Evolutionary conservation across 202 grass and related monocot genomes (phyloP).

Genomic region (Eragrostis tef): DNA sequence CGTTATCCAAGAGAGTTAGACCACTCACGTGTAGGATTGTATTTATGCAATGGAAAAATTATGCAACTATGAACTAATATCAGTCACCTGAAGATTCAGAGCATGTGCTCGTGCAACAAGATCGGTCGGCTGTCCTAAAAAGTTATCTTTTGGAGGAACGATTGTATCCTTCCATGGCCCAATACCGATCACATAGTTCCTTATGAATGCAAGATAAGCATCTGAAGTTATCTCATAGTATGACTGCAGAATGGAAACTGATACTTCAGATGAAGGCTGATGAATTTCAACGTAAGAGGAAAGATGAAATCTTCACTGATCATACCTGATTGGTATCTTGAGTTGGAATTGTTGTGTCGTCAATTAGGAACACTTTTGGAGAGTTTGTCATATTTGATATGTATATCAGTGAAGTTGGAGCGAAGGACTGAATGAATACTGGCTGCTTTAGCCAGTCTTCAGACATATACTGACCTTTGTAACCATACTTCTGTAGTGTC

Average conservation of each 20-base stretch:
- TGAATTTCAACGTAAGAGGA: not conserved
- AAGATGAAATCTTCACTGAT: not conserved
- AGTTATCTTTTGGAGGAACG: constrained; percentile 62
- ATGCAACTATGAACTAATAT: not conserved
- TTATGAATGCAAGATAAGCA: constrained; percentile 75
- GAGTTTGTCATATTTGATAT: constrained; percentile 81
- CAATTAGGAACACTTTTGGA: constrained; percentile 81
- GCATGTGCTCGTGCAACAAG: constrained; percentile 84
- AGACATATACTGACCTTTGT: constrained; percentile 79
- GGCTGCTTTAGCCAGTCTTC: constrained; percentile 74
- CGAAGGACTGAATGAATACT: constrained; percentile 82
- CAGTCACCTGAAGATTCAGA: constrained; percentile 78
- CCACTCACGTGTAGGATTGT: not conserved
- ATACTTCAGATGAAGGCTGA: constrained; percentile 12
- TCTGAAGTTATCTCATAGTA: constrained; percentile 84
- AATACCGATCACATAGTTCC: constrained; percentile 78
- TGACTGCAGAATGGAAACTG: constrained; percentile 56
- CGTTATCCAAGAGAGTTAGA: not conserved
- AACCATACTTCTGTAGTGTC: constrained; percentile 76
- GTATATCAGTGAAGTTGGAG: constrained; percentile 83
- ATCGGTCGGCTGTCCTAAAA: constrained; percentile 63
- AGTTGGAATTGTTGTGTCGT: constrained; percentile 60
- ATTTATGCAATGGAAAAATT: constrained; percentile 3
- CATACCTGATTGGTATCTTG: constrained; percentile 93
- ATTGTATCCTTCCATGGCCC: constrained; percentile 97